phyloP scores from a whole-genome alignment of 129 eudicot species.

The Gnaphalium uliginosum region DNA sequence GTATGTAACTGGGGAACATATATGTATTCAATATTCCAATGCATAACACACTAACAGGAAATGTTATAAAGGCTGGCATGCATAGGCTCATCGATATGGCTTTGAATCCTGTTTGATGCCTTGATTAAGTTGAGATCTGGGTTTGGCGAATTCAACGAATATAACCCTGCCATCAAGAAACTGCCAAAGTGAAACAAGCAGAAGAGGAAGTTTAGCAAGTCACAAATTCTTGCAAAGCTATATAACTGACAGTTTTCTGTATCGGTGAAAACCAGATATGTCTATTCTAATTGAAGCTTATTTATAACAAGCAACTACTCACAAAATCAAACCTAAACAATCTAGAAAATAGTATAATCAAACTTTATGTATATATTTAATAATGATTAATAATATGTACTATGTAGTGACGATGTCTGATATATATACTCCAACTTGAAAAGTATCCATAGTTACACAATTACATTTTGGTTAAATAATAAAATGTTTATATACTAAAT shows the following conservation, averaged over 20 bases:
- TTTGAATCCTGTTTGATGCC: constrained; percentile 39
- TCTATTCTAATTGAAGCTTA: not conserved
- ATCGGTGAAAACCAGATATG: not conserved
- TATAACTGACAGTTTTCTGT: not conserved
- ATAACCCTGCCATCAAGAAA: constrained; percentile 96
- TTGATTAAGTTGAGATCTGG: constrained; percentile 65
- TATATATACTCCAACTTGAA: not conserved
- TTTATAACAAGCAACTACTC: not conserved
- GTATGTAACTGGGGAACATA: not conserved
- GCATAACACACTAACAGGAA: not conserved
- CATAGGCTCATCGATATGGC: constrained; percentile 29
- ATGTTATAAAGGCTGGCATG: not conserved
- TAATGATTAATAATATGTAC: no score
- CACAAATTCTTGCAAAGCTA: not conserved
- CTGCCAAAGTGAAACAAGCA: constrained; percentile 39
- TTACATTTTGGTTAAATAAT: not conserved
- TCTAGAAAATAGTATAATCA: not conserved
- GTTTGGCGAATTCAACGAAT: constrained; percentile 81
- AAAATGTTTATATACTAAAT: not conserved
- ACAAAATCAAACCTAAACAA: not conserved
- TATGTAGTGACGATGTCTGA: no score
- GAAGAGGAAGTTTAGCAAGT: not conserved
- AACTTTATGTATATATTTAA: no score
- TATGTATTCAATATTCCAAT: not conserved
- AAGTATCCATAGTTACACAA: not conserved